Base-by-base conservation (phyloP, 345 rosid genomes). In the Sapria himalayana region DNA sequence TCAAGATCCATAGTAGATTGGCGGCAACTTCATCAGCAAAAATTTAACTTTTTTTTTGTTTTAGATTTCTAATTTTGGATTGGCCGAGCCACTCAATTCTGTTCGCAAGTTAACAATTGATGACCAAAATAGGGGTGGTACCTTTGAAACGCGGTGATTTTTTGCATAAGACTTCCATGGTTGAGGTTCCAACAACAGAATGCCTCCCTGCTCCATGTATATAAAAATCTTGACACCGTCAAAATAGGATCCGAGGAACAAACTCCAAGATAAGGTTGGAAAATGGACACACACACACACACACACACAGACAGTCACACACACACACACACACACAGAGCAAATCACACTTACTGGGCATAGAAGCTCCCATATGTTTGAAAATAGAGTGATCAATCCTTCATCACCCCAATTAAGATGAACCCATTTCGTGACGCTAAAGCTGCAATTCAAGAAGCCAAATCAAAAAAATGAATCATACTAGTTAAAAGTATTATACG, bases 371-470 rank as follows among this genome's bases (percentile, higher is more conserved):
- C 93, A 79, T 41, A 79, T 64, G 59, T 66, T 79, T 5, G 77
- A 55, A 47, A 89, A 89, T 37, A 70, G 60, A 16, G 75, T 66
- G 49, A 82, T 69, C 56, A 89, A 48, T 29, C 95, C 95, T 42
- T 82, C 92, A 22, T 89, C 95, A 19, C 95, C 93, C 95, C 95
- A 82, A 48, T 89, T 89, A 60, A 89, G 59, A 46, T 89, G 98
- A 63, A 89, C 65, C 98, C 98, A 89, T 41, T 89, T 89, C n/a
- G 98, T 60, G 32, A 89, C 85, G 11, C 96, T 85, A 67, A 85
- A 63, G 64, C 96, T 85, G 70, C 64, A 64, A 25, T 10, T 39
- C 29, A 52, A 24, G 29, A 33, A 49, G 14, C 25, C 43, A 49
- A 20, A 7, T 13, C 11, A n/a, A n/a, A n/a, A n/a, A n/a, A n/a